Evolutionary conservation across 306 rosid genomes (phyloP).

Genomic region (Malus domestica): ASM211411v1 NC_041797.1:3096501-3097000

Average conservation of each 20-base stretch:
- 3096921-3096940: not conserved
- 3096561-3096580: not conserved
- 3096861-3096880: not conserved
- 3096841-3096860: not conserved
- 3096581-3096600: not conserved
- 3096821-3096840: not conserved
- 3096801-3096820: not conserved
- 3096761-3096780: not conserved
- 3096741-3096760: not conserved
- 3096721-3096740: not conserved
- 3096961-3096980: not conserved
- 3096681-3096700: not conserved
- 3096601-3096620: too few species aligned
- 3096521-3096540: conserved; percentile 59
- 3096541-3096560: too few species aligned
- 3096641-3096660: too few species aligned
- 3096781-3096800: too few species aligned
- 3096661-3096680: not conserved
- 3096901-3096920: not conserved
- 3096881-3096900: not conserved
- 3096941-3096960: not conserved
- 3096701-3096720: not conserved
- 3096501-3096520: conserved; percentile 68
- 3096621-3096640: not conserved
- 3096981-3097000: not conserved